Evolutionary conservation across 192 early-diverging fungal genomes (phyloP), one percentile per base, ranked within the genome.

Genomic region (Polychytrium aggregatum): DNA sequence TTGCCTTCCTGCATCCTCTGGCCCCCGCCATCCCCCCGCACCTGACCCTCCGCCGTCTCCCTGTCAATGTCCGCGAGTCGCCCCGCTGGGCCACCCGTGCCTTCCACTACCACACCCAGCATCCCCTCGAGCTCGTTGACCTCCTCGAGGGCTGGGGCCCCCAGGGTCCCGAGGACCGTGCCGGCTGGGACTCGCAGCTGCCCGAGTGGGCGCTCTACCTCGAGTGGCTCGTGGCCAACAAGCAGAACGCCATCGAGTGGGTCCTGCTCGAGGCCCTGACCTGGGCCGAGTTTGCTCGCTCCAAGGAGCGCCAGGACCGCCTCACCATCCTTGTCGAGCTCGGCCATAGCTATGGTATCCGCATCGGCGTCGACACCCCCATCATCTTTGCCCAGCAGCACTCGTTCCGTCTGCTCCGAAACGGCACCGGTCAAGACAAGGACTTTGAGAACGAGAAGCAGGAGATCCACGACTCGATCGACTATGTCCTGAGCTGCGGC

Each of bases 81-180:
- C 55, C 55, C 5, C 36, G 55, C 14, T 56, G 55, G 55, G 22
- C 25, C 37, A 39, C 48, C 31, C 46, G 55, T 43, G 55, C 46
- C 11, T 43, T 56, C 38, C 55, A 56, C 47, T 56, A 56, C 41
- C 55, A 56, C 55, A 56, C 55, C n/a, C 55, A 56, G 46, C 55
- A 56, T 37, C 55, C 55, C 1, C 30, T 56, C 13, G 55, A 56
- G 47, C 41, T 56, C 35, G 50, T 47, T 0, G 37, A 36, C 28
- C 50, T 56, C 29, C 41, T 56, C 26, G 46, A 56, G 43, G 55
- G 55, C 10, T 56, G 37, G 20, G 55, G 55, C 13, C 39, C 37
- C 10, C 22, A 30, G 7, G 47, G 55, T 9, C 16, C 30, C 0
- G 21, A 41, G 3, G 55, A 56, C 34, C 18, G 41, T 26, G 29